Base-by-base conservation (phyloP, 495 filamentous ascomycete genomes). In the Neurospora sp. region DNA sequence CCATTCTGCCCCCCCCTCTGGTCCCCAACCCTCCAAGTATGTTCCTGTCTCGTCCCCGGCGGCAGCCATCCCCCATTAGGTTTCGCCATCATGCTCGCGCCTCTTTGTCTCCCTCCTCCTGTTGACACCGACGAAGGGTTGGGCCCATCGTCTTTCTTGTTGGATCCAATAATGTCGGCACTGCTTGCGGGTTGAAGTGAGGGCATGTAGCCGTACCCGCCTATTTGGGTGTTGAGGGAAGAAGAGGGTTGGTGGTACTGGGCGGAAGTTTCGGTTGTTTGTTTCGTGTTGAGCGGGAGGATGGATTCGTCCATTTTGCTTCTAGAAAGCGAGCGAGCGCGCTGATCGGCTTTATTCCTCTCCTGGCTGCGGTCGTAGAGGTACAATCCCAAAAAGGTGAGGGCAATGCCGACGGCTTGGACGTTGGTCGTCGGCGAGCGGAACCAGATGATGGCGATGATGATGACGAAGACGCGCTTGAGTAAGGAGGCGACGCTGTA, bases 391-490 rank as follows among this genome's bases (percentile, higher is more conserved):
- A 97, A 74, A 78, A 98, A 98, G 0, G 96, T 98, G 65, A 98
- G 88, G 27, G 78, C 86, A 77, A 99, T 97, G 31, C 96, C 96
- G 68, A 91, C 83, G 10, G 88, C 93, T 81, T 99, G 96, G 44
- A 96, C 79, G 9, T 84, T 83, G 11, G 94, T 97, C 5, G 95
- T 97, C 18, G 89, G 86, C 78, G 89, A 97, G 70, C 94, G 92
- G 84, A 98, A 99, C 95, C 95, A 98, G 71, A 98, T 81, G 75
- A 99, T 96, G 7, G 96, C 94, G 75, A 96, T 92, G 70, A 94
- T 87, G 77, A 99, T 97, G 74, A 99, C 96, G 78, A 97, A 98
- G 9, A 99, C 96, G 38, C 96, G 91, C 81, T 99, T 99, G 74
- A 98, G 94, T 68, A 99, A 85, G 44, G 90, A 93, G 35, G 96